Base-by-base conservation (phyloP, 179 eudicot genomes). In the Spinacia oleracea region DNA sequence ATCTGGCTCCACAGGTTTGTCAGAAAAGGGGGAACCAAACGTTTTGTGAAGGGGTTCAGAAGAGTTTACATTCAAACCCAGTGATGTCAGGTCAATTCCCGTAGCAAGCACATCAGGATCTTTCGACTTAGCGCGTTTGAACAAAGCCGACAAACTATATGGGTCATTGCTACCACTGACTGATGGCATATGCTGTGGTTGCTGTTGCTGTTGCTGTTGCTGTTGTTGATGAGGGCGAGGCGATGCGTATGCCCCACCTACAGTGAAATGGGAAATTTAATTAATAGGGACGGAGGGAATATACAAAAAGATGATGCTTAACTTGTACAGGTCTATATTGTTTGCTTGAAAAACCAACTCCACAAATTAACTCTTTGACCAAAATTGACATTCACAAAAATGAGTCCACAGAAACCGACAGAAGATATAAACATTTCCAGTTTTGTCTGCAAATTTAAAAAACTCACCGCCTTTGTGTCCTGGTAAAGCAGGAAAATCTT, bases 401-500 rank as follows among this genome's bases (percentile, higher is more conserved):
- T 34, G n/a, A n/a, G 72, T 42, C 51, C 53, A 55, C 27, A 35
- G 8, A 75, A 6, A 75, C 55, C 27, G 38, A 42, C 6, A 70
- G 38, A 55, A 53, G 40, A 77, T 23, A 51, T n/a, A 58, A 51
- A 38, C 16, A n/a, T 62, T 45, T 25, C 10, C 35, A 42, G 72
- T 23, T 9, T 31, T 9, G 31, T 42, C 53, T 42, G 11, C 0
- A 66, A 9, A 42, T 23, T 6, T 34, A 62, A 42, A 55, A 5
- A 80, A 74, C 46, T 71, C 29, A 90, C 18, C 5, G 25, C 98
- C 97, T 92, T 90, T 94, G 79, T 80, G 87, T 83, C 97, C 97
- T 34, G 98, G 98, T 81, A 94, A 86, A 55, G 97, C 98, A n/a
- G 98, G 97, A 83, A 94, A 94, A 83, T 94, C 98, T 88, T 94